Percentiles rank a stretch among this genome's conserved stretches.
These are phyloP conservation scores for Cercospora zeae-maydis DNA, from an alignment of 2,329 filamentous ascomycete species.

Conservation along the genomic window DNA sequence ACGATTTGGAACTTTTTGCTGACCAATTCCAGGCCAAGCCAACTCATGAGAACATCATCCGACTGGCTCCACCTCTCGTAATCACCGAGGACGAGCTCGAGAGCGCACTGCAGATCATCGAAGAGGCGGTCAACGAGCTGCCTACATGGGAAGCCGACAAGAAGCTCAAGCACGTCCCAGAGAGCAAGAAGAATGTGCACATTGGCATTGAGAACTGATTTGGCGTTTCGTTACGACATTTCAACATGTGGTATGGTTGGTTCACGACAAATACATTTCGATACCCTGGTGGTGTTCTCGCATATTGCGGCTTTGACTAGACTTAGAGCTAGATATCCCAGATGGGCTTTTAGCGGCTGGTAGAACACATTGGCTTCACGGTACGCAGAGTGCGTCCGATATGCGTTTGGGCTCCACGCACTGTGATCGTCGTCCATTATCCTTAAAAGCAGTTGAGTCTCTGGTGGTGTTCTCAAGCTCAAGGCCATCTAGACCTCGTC, in stretches of 20 bases:
- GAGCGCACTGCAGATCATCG: conserved; percentile 73
- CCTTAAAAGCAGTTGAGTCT: neutral
- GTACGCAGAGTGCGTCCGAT: neutral
- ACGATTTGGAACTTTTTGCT: conserved; percentile 50
- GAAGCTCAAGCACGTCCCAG: conserved; percentile 55
- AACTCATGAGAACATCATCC: conserved; percentile 97
- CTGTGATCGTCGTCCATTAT: neutral
- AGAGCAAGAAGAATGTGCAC: conserved; percentile 59
- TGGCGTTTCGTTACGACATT: neutral
- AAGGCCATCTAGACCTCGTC: neutral
- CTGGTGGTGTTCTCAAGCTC: neutral
- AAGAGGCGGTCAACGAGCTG: conserved; percentile 75
- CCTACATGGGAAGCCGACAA: conserved; percentile 61
- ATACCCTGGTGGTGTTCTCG: conserved; percentile 3
- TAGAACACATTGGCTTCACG: neutral
- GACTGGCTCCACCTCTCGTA: conserved; percentile 91
- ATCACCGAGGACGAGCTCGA: conserved; percentile 86
- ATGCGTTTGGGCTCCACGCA: neutral
- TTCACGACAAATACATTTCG: neutral
- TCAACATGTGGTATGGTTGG: neutral
- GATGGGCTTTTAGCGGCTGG: neutral
- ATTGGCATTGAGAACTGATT: conserved; percentile 57
- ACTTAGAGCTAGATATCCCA: conserved; percentile 16
- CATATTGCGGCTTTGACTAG: conserved; percentile 7
- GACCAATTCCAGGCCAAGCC: conserved; percentile 85